A percentile compares a stretch with the other conserved stretches of the same genome.
Evolutionary conservation across 495 filamentous ascomycete species (phyloP).

Genomic region (Hypomontagnella monticulosa): DNA sequence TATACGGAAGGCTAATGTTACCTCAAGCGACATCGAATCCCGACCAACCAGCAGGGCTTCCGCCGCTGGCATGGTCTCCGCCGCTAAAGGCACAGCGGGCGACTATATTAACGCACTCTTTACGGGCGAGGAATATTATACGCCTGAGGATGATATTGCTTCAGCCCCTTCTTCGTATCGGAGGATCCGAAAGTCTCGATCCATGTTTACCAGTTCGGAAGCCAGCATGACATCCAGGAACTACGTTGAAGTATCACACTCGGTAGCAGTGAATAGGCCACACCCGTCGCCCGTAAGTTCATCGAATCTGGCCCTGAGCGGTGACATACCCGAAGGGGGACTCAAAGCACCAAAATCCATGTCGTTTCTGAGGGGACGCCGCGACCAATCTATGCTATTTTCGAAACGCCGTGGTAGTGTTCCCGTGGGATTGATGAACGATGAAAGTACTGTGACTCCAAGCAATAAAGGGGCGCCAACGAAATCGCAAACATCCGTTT

Average conservation of each 20-base stretch:
- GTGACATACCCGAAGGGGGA: conserved; percentile 6
- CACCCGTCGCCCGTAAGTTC: neutral
- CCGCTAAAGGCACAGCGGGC: conserved; percentile 44
- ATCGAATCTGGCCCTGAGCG: neutral
- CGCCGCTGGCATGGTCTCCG: conserved; percentile 48
- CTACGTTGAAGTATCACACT: conserved; percentile 32
- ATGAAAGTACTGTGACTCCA: neutral
- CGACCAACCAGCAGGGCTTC: conserved; percentile 46
- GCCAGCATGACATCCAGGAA: conserved; percentile 31
- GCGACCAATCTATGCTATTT: conserved; percentile 29
- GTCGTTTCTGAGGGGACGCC: conserved; percentile 66
- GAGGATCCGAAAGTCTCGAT: conserved; percentile 76
- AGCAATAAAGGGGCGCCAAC: conserved; percentile 17
- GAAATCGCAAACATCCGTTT: conserved; percentile 57
- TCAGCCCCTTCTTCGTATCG: conserved; percentile 78
- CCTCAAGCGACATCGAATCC: conserved; percentile 2
- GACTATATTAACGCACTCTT: conserved; percentile 52
- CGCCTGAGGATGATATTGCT: conserved; percentile 67
- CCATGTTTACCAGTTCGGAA: conserved; percentile 69
- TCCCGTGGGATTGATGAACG: conserved; percentile 2
- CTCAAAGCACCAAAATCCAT: conserved; percentile 65
- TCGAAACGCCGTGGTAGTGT: conserved; percentile 32
- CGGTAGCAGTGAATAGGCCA: conserved; percentile 47
- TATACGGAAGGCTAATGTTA: neutral
- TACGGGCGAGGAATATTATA: conserved; percentile 58